Percentiles rank a stretch among this genome's conserved stretches.
phyloP scores from a whole-genome alignment of 73 alveolate species.

The Paramecium tetraurelia region DNA sequence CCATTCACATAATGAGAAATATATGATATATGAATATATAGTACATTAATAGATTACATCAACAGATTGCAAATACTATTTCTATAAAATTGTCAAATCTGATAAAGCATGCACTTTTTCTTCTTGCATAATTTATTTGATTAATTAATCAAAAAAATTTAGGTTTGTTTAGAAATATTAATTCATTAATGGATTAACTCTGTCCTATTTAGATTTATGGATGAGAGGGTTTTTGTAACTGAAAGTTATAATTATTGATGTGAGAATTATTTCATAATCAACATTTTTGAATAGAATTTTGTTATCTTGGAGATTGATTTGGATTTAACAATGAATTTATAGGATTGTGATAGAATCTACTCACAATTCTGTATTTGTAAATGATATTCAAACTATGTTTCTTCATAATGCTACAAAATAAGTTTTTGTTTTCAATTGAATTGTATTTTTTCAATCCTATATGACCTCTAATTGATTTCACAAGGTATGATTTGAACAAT shows the following conservation, averaged over 20 bases:
- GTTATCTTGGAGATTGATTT: neutral
- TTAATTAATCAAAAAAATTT: neutral
- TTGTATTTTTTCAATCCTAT: neutral
- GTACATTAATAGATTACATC: neutral
- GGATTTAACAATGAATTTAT: neutral
- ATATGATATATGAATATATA: neutral
- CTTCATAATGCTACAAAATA: neutral
- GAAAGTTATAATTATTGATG: neutral
- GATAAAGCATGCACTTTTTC: neutral
- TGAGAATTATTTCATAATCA: neutral
- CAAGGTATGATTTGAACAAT: neutral
- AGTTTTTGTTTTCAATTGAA: neutral
- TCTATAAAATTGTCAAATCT: neutral
- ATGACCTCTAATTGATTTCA: constrained; percentile 1
- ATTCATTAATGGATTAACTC: neutral
- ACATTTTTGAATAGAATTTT: neutral
- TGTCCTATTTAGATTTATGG: neutral
- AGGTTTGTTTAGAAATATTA: neutral
- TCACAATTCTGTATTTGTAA: neutral
- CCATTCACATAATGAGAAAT: constrained; percentile 5
- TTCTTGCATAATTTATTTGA: neutral
- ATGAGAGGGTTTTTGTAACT: neutral
- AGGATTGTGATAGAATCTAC: neutral
- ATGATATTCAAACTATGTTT: neutral
- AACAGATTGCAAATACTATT: constrained; percentile 19